Conservation (phyloP, 306 rosid species). For the Acacia melanoxylon region DNA sequence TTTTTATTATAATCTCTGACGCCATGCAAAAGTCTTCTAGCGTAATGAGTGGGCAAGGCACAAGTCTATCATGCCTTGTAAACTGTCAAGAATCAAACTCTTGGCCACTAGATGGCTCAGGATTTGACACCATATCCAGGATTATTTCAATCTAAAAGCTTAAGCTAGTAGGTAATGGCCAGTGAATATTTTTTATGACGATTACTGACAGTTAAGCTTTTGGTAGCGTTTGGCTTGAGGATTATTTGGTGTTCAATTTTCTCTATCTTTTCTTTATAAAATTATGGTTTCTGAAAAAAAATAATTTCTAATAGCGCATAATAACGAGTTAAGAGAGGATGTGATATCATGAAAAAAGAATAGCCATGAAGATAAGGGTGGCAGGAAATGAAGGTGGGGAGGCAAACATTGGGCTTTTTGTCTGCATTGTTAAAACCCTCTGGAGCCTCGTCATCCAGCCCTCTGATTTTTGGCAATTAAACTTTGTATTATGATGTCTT, state of each 20-base stretch:
- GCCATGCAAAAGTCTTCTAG: not conserved
- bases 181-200: not conserved
- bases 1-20: not conserved
- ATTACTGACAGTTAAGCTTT: not conserved
- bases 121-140: not conserved
- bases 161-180: not conserved
- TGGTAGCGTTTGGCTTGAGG: not conserved
- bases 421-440: not conserved
- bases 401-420: not conserved
- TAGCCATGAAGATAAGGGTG: not conserved
- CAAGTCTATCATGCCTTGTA: not conserved
- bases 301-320: not conserved
- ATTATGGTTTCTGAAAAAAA: not conserved
- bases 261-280: not conserved
- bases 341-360: not conserved
- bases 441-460: not conserved
- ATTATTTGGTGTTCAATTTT: not conserved
- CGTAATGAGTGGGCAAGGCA: not conserved
- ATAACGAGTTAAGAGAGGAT: not conserved
- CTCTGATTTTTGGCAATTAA: not conserved
- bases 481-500: constrained; percentile 1
- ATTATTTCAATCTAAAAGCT: not conserved
- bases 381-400: not conserved
- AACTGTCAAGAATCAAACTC: not conserved
- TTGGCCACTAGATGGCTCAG: not conserved